A percentile compares a stretch with the other conserved stretches of the same genome.
Conservation (phyloP, 768 basidiomycete species). For the Termitomyces titanicus region DNA sequence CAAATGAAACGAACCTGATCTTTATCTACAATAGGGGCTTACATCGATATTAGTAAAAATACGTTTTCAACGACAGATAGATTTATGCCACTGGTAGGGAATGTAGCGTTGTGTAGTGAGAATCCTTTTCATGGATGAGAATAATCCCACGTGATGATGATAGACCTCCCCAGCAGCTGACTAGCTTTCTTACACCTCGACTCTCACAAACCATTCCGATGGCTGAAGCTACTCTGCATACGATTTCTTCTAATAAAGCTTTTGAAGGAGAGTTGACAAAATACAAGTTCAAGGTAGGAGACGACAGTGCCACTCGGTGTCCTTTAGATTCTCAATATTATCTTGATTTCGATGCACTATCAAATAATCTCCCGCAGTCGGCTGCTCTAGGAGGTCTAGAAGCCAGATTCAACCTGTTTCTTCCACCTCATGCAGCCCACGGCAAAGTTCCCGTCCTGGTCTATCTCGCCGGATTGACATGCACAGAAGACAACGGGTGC, state of each 20-base stretch:
- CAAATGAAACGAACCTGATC: neutral
- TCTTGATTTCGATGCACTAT: neutral
- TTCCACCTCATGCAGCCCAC: slow-evolving; percentile 58
- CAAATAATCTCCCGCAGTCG: slow-evolving; percentile 42
- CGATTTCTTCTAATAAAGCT: slow-evolving; percentile 71
- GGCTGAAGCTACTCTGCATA: slow-evolving; percentile 39
- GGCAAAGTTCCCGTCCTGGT: slow-evolving; percentile 64
- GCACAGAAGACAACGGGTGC: slow-evolving; percentile 92
- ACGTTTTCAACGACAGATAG: neutral
- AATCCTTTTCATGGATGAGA: neutral
- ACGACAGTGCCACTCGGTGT: slow-evolving; percentile 1
- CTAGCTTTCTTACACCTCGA: neutral
- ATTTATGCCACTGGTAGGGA: neutral
- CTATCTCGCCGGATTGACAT: slow-evolving; percentile 87
- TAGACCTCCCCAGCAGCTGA: neutral
- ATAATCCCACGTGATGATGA: slow-evolving; percentile 12
- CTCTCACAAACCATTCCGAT: slow-evolving; percentile 3
- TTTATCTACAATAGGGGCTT: slow-evolving; percentile 4
- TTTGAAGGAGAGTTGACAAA: slow-evolving; percentile 82
- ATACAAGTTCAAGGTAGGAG: slow-evolving; percentile 73
- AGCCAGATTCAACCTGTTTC: slow-evolving; percentile 85
- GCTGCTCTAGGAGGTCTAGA: slow-evolving; percentile 61
- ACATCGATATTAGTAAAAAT: neutral
- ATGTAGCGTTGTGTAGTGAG: neutral
- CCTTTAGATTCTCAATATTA: neutral